Percentiles rank a stretch among this genome's conserved stretches.
Evolutionary conservation across 164 flowering plant species (phyloP).

Genomic region (Vitis vinifera): DNA sequence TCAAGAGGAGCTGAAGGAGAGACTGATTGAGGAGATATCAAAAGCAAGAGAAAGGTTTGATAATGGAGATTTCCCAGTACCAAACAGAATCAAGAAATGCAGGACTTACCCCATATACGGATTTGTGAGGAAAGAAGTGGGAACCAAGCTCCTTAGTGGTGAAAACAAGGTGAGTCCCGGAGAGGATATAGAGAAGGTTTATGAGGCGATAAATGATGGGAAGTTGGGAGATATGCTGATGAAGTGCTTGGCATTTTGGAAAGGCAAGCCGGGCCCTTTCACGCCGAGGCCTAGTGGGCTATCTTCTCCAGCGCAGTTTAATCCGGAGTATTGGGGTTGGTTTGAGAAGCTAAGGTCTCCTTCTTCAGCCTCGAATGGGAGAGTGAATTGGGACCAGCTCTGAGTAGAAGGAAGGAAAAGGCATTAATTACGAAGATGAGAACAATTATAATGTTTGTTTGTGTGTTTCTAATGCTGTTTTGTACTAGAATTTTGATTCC

Average conservation of each 20-base stretch:
- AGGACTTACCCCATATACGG: conserved; percentile 43
- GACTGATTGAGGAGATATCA: conserved; percentile 21
- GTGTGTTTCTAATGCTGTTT: no score
- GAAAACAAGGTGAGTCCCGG: conserved; percentile 48
- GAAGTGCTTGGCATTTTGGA: conserved; percentile 36
- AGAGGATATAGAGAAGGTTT: conserved; percentile 52
- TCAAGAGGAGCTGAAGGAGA: conserved; percentile 33
- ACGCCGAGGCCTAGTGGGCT: not conserved
- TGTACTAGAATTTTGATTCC: no score
- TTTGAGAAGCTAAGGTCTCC: conserved; percentile 2
- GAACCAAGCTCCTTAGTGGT: conserved; percentile 45
- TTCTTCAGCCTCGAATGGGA: no score
- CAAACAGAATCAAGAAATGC: conserved; percentile 45
- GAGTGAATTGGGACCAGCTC: no score
- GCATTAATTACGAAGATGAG: no score
- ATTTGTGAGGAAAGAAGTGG: conserved; percentile 41
- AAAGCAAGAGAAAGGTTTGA: conserved; percentile 42
- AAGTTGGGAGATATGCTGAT: conserved; percentile 37
- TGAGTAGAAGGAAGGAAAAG: no score
- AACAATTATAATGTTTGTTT: no score
- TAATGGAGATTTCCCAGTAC: conserved; percentile 29
- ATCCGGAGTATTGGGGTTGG: conserved; percentile 1
- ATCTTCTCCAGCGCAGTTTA: not conserved
- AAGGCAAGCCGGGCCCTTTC: conserved; percentile 17
- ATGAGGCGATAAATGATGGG: conserved; percentile 41